Conservation (phyloP, 495 filamentous ascomycete genomes). For the Penicillium lividum region DNA sequence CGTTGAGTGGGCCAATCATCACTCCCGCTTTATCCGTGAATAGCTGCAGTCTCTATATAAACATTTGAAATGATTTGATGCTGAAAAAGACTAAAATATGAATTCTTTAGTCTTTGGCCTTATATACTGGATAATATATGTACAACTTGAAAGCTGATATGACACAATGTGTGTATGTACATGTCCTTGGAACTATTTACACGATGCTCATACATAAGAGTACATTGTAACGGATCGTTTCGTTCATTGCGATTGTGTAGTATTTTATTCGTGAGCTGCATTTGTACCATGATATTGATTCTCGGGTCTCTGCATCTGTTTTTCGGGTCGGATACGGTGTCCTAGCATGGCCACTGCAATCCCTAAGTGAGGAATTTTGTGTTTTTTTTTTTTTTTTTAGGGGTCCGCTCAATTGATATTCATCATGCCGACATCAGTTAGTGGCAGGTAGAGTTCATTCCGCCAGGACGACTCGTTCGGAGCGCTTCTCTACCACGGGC, state of each 20-base stretch:
- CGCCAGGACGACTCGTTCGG: constrained; percentile 44
- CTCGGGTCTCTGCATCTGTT: neutral
- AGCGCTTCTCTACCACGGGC: constrained; percentile 62
- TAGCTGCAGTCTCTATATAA: neutral
- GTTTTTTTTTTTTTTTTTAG: neutral
- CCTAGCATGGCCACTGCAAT: too few species aligned
- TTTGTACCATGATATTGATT: neutral
- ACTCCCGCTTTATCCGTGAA: neutral
- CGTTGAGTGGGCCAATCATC: constrained; percentile 6
- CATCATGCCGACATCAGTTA: too few species aligned
- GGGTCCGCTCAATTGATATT: too few species aligned
- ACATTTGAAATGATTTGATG: too few species aligned
- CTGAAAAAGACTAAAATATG: too few species aligned
- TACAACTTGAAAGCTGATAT: neutral
- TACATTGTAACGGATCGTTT: neutral
- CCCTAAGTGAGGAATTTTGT: too few species aligned
- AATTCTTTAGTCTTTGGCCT: too few species aligned
- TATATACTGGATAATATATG: neutral
- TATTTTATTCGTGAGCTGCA: neutral
- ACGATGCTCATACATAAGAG: neutral
- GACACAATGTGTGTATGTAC: too few species aligned
- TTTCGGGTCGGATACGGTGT: neutral
- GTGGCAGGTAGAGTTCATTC: constrained; percentile 8
- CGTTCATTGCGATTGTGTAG: neutral
- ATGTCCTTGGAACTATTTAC: neutral